These are phyloP conservation scores for Diplocarpon rosae DNA, from an alignment of 2,329 filamentous ascomycete genomes.

Conservation along the genomic window DNA sequence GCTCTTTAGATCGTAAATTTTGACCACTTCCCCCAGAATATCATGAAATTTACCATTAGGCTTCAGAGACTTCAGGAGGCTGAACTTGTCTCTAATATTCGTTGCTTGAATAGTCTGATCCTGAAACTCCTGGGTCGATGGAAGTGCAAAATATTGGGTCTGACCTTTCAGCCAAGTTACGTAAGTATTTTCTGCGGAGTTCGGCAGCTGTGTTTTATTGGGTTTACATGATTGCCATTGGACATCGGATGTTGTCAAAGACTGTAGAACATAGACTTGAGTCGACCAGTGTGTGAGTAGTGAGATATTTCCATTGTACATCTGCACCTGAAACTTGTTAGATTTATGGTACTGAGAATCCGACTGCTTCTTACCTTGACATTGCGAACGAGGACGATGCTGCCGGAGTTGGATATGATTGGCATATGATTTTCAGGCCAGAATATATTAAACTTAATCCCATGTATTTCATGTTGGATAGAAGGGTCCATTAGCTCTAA, in stretches of 20 bases:
- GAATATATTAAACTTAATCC: slow-evolving; percentile 48
- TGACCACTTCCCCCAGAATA: slow-evolving; percentile 61
- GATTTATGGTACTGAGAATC: no score
- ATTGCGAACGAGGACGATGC: slow-evolving; percentile 53
- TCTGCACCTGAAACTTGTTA: slow-evolving; percentile 31
- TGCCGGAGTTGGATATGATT: slow-evolving; percentile 35
- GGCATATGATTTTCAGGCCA: slow-evolving; percentile 38
- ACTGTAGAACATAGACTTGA: slow-evolving; percentile 35
- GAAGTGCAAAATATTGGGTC: slow-evolving; percentile 34
- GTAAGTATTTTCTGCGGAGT: slow-evolving; percentile 27
- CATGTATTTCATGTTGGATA: slow-evolving; percentile 30
- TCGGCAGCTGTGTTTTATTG: slow-evolving; percentile 9
- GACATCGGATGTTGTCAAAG: slow-evolving; percentile 27
- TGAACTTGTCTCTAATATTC: slow-evolving; percentile 45
- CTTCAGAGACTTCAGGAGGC: slow-evolving; percentile 51
- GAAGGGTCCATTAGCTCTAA: slow-evolving; percentile 51
- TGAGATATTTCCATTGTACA: slow-evolving; percentile 27
- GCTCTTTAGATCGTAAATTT: slow-evolving; percentile 34
- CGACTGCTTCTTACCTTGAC: slow-evolving; percentile 30
- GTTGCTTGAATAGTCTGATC: slow-evolving; percentile 32
- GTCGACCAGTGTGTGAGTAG: slow-evolving; percentile 35
- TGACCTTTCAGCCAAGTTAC: slow-evolving; percentile 38
- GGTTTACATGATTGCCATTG: slow-evolving; percentile 14
- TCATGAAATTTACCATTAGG: slow-evolving; percentile 48
- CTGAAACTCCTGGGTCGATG: slow-evolving; percentile 34